Base-by-base conservation (phyloP, 257 asterid species). In the Solanum virginianum region DNA sequence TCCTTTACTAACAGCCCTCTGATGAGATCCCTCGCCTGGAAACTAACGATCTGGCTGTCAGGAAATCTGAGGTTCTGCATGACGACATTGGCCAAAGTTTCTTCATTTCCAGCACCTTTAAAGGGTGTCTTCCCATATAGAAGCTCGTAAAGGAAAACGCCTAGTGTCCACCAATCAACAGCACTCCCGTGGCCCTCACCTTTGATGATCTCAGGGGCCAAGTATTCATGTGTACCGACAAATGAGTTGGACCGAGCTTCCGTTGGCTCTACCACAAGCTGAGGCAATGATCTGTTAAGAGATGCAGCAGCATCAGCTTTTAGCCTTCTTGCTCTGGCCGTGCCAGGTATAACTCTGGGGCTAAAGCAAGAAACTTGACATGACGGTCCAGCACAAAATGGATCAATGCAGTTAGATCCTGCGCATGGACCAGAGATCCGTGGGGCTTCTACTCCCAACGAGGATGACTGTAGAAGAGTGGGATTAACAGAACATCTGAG, bases 111-210 rank as follows among this genome's bases (percentile, higher is more conserved):
- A 41, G 82, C 80, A 41, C 97, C 97, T 89, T 89, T 93, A 71
- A 93, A 93, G 11, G 95, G 97, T 26, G 97, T 93, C 89, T 87
- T 91, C 41, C 95, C 95, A 12, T 90, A 93, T 20, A 93, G 90
- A 83, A 93, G 95, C 90, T 93, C 95, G 26, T 92, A 93, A 4
- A 93, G 91, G 45, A 93, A 90, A 75, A 93, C 88, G 2, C 96
- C 97, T 1, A 93, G 87, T 4, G 94, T 93, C 97, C 97, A 93
- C 97, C 97, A 93, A 85, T 93, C 97, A 18, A 93, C 96, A 8
- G 96, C 95, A 70, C 96, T 92, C 26, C 97, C 97, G 4, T 93
- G 97, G 13, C 97, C 95, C 22, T 90, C 97, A 1, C 94, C 96
- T 87, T 91, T 91, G 81, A 93, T 90, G n/a, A 93, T 92, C 90